Evolutionary conservation across 176 grass and related monocot genomes (phyloP).

Genomic region (Neostapfia colusana): DNA sequence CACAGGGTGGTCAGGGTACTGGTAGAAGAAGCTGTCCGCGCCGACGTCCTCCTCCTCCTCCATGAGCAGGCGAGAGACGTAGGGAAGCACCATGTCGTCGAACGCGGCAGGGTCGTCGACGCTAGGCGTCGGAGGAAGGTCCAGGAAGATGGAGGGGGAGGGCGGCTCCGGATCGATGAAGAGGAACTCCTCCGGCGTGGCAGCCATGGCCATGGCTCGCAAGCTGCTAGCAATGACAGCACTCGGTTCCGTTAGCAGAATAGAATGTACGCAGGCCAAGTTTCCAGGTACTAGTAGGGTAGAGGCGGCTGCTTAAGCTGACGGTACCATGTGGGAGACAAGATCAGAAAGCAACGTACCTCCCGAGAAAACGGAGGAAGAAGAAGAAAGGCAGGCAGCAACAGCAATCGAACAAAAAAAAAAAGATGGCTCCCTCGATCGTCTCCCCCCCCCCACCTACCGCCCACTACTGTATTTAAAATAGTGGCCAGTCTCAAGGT

Average conservation of each 20-base stretch:
- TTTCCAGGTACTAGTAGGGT: background rate
- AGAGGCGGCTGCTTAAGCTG: background rate
- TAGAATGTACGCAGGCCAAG: background rate
- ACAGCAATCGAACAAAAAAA: background rate
- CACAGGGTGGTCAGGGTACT: slow-evolving; percentile 38
- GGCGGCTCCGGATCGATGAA: background rate
- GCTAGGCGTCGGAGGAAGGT: slow-evolving; percentile 31
- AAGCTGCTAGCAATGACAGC: background rate
- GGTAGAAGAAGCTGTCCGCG: slow-evolving; percentile 30
- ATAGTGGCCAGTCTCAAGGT: background rate
- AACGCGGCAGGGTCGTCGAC: slow-evolving; percentile 6
- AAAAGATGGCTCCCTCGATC: background rate
- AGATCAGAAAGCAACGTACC: background rate
- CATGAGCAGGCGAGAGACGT: slow-evolving; percentile 47
- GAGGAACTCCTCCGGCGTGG: slow-evolving; percentile 4
- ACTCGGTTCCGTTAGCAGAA: background rate
- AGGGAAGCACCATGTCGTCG: slow-evolving; percentile 38
- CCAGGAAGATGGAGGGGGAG: slow-evolving; percentile 39
- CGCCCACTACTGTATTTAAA: background rate
- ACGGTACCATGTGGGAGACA: background rate
- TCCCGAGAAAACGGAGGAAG: background rate
- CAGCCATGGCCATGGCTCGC: background rate
- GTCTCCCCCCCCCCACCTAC: too few species aligned
- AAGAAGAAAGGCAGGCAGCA: background rate
- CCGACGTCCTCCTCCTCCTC: slow-evolving; percentile 52